Conservation (phyloP, 73 alveolate species). For the Stentor roeselii region DNA sequence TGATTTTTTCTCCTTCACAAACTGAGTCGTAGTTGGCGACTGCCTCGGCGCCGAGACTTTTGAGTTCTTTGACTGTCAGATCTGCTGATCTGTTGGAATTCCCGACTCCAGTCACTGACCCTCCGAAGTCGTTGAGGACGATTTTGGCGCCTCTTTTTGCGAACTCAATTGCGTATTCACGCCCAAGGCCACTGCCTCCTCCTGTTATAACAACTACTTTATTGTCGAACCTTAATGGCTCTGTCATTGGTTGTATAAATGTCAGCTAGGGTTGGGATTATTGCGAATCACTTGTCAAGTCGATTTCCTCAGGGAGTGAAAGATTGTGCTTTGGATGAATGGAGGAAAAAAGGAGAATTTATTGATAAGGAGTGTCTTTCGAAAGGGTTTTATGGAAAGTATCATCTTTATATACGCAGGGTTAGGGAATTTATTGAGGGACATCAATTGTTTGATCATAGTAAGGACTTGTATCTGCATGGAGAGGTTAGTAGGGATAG, state of each 20-base stretch:
- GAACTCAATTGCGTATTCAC: not conserved
- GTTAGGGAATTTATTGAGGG: not conserved
- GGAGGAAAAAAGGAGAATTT: not conserved
- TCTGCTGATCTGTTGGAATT: not conserved
- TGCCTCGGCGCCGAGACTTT: not conserved
- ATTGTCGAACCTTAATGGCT: not conserved
- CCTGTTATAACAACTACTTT: conserved; percentile 8
- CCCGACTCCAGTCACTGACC: too few species aligned
- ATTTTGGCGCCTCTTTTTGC: conserved; percentile 6
- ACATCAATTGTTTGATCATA: not conserved
- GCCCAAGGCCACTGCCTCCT: not conserved
- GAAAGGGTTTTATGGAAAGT: not conserved
- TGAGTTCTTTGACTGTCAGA: not conserved
- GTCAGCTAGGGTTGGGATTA: conserved; percentile 3
- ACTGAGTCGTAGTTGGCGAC: not conserved
- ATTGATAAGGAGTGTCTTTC: not conserved
- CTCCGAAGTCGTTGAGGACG: not conserved
- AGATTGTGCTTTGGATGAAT: not conserved
- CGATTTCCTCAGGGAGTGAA: not conserved
- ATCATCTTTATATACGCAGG: not conserved
- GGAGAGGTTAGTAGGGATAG: not conserved
- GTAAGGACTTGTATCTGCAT: not conserved
- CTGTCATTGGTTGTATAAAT: too few species aligned
- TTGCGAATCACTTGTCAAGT: not conserved
- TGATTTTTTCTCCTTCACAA: not conserved